A percentile compares a stretch with the other conserved stretches of the same genome.
These are phyloP conservation scores for Harringtonia lauricola DNA, from an alignment of 2,329 filamentous ascomycete species.

Conservation along the genomic window DNA sequence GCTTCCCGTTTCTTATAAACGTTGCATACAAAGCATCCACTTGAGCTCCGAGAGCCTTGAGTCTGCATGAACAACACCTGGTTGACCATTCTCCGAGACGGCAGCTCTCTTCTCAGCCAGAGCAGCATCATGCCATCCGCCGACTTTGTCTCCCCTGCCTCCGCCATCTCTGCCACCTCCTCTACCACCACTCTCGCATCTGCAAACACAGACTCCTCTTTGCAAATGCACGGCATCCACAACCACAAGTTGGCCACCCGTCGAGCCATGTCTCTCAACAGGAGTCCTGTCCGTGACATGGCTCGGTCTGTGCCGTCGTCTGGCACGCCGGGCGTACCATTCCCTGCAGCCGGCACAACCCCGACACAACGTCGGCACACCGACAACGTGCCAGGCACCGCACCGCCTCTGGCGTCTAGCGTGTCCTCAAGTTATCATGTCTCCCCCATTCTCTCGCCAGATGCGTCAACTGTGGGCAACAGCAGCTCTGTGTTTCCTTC, in stretches of 20 bases:
- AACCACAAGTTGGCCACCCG: background rate
- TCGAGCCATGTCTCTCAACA: slow-evolving; percentile 2
- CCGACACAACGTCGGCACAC: background rate
- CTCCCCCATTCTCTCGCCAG: slow-evolving; percentile 47
- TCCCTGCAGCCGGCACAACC: background rate
- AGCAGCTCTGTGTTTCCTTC: slow-evolving; percentile 57
- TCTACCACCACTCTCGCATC: slow-evolving; percentile 2
- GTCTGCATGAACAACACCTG: no score
- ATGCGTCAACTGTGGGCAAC: slow-evolving; percentile 35
- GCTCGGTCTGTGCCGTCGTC: background rate
- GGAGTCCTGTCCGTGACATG: background rate
- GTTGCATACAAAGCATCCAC: background rate
- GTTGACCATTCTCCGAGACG: background rate
- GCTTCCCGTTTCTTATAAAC: slow-evolving; percentile 5
- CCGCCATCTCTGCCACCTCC: slow-evolving; percentile 1
- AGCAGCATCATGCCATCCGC: background rate
- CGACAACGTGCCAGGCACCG: slow-evolving; percentile 24
- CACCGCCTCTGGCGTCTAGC: slow-evolving; percentile 43
- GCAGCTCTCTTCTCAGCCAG: background rate
- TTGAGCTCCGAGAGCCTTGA: no score
- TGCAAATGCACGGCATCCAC: background rate
- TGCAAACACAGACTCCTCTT: background rate
- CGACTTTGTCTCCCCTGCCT: background rate
- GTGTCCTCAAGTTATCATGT: slow-evolving; percentile 43
- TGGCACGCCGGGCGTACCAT: background rate